Conservation (phyloP, 148 eudicot species). For the Rhododendron ferrugineum region DNA sequence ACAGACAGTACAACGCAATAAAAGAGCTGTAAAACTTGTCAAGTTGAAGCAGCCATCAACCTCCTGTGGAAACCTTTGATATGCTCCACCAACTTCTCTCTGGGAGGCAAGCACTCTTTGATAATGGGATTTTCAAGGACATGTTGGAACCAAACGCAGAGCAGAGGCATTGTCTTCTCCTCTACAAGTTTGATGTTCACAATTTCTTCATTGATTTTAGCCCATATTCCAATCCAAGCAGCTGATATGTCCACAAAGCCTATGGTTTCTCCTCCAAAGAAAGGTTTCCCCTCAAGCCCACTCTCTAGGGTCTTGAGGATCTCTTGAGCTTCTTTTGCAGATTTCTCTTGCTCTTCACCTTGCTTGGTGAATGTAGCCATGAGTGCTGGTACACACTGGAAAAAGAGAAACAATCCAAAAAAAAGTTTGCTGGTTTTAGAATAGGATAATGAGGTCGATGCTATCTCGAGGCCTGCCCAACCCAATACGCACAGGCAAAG, state of each 20-base stretch:
- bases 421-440: no score
- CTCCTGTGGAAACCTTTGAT: neutral
- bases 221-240: constrained; percentile 19
- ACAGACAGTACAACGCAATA: no score
- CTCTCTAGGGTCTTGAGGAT: constrained; percentile 8
- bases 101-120: constrained; percentile 13
- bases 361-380: neutral
- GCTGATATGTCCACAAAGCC: constrained; percentile 16
- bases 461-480: no score
- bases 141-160: neutral
- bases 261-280: constrained; percentile 13
- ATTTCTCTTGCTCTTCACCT: constrained; percentile 12
- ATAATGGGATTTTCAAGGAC: constrained; percentile 13
- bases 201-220: constrained; percentile 6
- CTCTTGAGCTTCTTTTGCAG: constrained; percentile 1
- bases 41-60: neutral
- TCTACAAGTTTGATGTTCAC: constrained; percentile 8
- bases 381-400: no score
- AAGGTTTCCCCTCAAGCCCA: constrained; percentile 15
- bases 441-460: no score
- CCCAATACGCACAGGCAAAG: no score
- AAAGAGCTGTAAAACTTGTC: neutral
- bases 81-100: neutral
- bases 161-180: neutral
- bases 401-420: no score